Conservation (phyloP, 2,329 filamentous ascomycete genomes). For the Aspergillus felis region DNA sequence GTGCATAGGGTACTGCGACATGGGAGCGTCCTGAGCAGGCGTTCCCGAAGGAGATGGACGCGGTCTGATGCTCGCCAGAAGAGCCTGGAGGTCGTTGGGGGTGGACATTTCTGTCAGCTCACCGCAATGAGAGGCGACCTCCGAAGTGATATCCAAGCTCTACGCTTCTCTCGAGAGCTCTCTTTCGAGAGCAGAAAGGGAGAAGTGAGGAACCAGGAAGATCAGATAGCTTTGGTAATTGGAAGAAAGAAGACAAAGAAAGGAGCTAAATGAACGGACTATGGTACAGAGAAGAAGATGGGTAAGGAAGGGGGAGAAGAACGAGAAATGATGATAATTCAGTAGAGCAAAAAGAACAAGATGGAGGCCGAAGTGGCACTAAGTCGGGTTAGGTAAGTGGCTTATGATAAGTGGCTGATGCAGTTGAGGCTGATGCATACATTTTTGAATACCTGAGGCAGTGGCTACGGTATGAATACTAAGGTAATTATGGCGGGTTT, state of each 20-base stretch:
- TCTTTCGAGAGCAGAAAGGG: slow-evolving; percentile 29
- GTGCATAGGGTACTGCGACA: slow-evolving; percentile 25
- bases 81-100: slow-evolving; percentile 44
- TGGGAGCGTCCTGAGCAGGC: slow-evolving; percentile 27
- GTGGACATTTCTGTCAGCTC: slow-evolving; percentile 45
- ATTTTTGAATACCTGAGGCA: too few species aligned
- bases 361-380: slow-evolving; percentile 19
- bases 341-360: slow-evolving; percentile 21
- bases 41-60: slow-evolving; percentile 34
- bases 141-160: slow-evolving; percentile 25
- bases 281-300: slow-evolving; percentile 13
- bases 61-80: slow-evolving; percentile 44
- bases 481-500: too few species aligned
- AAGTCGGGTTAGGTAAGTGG: slow-evolving; percentile 2
- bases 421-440: slow-evolving; percentile 5
- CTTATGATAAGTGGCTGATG: slow-evolving; percentile 14
- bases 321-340: slow-evolving; percentile 12
- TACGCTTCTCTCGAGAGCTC: slow-evolving; percentile 25
- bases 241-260: slow-evolving; percentile 13
- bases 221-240: slow-evolving; percentile 3
- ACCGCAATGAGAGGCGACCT: slow-evolving; percentile 27
- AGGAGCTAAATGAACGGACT: slow-evolving; percentile 11
- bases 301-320: slow-evolving; percentile 11
- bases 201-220: background rate
- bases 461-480: too few species aligned